These are phyloP conservation scores for Amphicarpaea edgeworthii DNA, from an alignment of 306 rosid genomes.

Conservation along the genomic window DNA sequence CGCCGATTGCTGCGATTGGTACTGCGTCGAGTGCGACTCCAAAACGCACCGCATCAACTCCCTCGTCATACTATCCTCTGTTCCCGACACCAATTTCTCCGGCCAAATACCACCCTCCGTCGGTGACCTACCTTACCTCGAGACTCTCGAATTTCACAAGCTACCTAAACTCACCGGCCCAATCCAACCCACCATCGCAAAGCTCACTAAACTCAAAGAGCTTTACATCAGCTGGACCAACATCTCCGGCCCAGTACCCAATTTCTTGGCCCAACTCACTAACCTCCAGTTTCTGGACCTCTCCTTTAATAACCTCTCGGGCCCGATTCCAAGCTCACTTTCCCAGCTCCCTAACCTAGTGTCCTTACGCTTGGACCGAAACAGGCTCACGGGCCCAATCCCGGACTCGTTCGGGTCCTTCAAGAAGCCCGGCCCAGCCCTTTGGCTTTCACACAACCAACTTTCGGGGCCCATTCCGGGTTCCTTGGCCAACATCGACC, in stretches of 20 bases:
- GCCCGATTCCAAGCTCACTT: constrained; percentile 71
- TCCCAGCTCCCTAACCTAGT: constrained; percentile 48
- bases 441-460: constrained; percentile 60
- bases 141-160: constrained; percentile 62
- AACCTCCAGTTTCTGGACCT: constrained; percentile 59
- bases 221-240: constrained; percentile 62
- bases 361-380: constrained; percentile 57
- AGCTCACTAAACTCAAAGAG: constrained; percentile 58
- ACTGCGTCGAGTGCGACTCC: constrained; percentile 59
- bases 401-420: constrained; percentile 58
- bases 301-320: constrained; percentile 63
- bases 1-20: constrained; percentile 76
- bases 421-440: constrained; percentile 29
- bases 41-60: constrained; percentile 70
- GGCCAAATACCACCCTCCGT: constrained; percentile 69
- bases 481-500: constrained; percentile 51
- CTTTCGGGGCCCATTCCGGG: constrained; percentile 64
- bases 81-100: constrained; percentile 47
- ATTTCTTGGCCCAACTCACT: constrained; percentile 62
- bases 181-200: constrained; percentile 66
- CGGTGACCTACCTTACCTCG: constrained; percentile 72
- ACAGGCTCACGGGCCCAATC: constrained; percentile 56
- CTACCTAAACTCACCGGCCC: constrained; percentile 67
- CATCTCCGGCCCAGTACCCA: constrained; percentile 67
- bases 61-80: constrained; percentile 51